Base-by-base conservation (phyloP, 805 yeast species). In the Wickerhamomyces bisporus region DNA sequence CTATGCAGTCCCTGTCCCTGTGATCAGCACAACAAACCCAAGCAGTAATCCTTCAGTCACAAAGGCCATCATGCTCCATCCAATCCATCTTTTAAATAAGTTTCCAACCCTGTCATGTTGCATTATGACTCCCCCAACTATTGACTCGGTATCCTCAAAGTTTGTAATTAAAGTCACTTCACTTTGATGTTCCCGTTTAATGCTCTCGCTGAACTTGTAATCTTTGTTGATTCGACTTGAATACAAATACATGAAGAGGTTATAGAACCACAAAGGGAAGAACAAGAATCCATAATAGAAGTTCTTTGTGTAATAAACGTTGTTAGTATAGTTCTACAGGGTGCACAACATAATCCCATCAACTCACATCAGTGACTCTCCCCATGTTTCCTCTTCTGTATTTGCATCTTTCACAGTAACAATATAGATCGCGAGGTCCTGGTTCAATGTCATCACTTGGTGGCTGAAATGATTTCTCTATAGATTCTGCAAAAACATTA, bases 361-460 rank as follows among this genome's bases (percentile, higher is more conserved):
- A 8, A 49, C 54, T 42, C 32, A 49, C 57, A 1, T 20, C 45
- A 3, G 18, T 17, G 3, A 52, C 49, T 9, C 20, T 37, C 6
- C 36, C 47, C 3, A 24, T 21, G 24, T 36, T 30, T 4, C 23
- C 15, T 20, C 48, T 36, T 28, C 39, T 48, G 32, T 36, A 53
- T 12, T 38, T 18, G 25, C 58, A 53, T 12, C 36, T 25, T 3
- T 34, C 42, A 36, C 58, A 53, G 26, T 47, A 49, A 28, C 58
- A 53, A 21, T 27, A 20, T 1, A 42, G 35, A 25, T 52, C 57
- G 15, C 24, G 37, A 1, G 46, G 39, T 6, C 31, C 26, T n/a
- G 30, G 42, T 9, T 32, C 36, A 9, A 31, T 30, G 14, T 38
- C 42, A 13, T 30, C 26, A 3, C 27, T 30, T 24, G 18, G 21